Conservation (phyloP, 2,329 filamentous ascomycete genomes). For the Cladophialophora immunda region DNA sequence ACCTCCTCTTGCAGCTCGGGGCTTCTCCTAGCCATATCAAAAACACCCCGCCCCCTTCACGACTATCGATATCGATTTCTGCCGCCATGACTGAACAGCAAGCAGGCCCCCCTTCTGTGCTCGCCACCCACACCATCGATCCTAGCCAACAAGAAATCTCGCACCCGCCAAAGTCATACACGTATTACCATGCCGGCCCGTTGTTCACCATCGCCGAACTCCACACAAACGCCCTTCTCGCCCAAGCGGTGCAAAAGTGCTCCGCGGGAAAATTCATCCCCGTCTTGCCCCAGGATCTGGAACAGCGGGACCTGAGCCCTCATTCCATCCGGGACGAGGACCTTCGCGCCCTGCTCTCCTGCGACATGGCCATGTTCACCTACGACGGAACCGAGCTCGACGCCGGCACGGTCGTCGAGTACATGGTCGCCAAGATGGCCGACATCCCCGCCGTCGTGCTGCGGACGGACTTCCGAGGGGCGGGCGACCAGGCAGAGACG, state of each 20-base stretch:
- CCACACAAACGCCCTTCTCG: constrained; percentile 38
- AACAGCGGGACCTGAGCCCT: constrained; percentile 39
- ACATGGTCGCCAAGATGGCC: constrained; percentile 41
- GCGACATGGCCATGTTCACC: constrained; percentile 40
- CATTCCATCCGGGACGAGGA: constrained; percentile 41
- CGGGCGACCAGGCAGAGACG: constrained; percentile 37
- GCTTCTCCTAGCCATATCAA: neutral
- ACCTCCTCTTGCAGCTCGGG: neutral
- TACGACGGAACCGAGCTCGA: constrained; percentile 42
- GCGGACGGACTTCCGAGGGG: constrained; percentile 40
- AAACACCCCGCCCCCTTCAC: neutral
- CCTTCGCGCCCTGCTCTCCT: constrained; percentile 38
- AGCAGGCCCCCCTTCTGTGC: constrained; percentile 15
- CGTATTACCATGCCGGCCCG: constrained; percentile 42
- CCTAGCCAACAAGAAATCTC: constrained; percentile 23
- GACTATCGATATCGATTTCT: neutral
- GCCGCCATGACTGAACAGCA: neutral
- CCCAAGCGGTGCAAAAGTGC: constrained; percentile 30
- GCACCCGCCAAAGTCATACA: constrained; percentile 34
- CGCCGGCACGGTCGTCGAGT: constrained; percentile 42
- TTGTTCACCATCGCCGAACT: constrained; percentile 42
- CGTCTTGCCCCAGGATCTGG: constrained; percentile 40
- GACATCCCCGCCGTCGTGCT: constrained; percentile 41
- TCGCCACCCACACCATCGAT: constrained; percentile 29
- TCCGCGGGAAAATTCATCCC: constrained; percentile 39